Evolutionary conservation across 169 alveolate genomes (phyloP), one percentile per base, ranked within the genome.

Genomic region (Cystoisospora suis): DNA sequence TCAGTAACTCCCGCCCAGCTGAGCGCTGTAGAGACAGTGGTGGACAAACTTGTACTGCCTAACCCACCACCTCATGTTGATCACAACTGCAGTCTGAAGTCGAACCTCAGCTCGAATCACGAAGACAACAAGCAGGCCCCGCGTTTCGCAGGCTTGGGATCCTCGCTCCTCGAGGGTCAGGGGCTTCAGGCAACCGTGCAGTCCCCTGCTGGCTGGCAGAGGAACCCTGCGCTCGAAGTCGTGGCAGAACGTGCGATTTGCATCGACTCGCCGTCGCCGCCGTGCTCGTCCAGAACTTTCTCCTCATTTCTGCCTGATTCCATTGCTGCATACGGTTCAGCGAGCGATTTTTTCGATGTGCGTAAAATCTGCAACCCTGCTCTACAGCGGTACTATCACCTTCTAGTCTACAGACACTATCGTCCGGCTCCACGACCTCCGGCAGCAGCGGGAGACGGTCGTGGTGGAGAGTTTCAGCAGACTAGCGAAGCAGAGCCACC

Each of bases 321-420:
- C 34, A 72, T 72, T 5, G 6, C 83, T 38, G 23, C 27, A n/a
- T 72, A 40, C 20, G 46, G 58, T 27, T 38, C 83, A 9, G 36
- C 17, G 34, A 0, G 3, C 34, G 53, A 32, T 5, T 3, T 29
- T 34, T 15, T 40, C 32, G 53, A 1, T 7, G 42, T 72, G 3
- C 83, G 20, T 17, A 34, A 38, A 9, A 72, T 72, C 32, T 53
- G 20, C 20, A 72, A 40, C 23, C 83, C 83, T 15, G 45, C 83
- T 1, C 83, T 72, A 34, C 58, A 72, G 83, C 83, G 83, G 83
- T 72, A 38, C 56, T 72, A 40, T 38, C 58, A 34, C 42, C 83
- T 72, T 38, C 56, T 72, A 34, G 83, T 72, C 58, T 72, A 72
- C 83, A 72, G 83, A 72, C 56, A 72, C 83, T 40, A 72, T 53